A percentile compares a stretch with the other conserved stretches of the same genome.
phyloP scores from a whole-genome alignment of 768 basidiomycete species.

The Amanita phalloides region DNA sequence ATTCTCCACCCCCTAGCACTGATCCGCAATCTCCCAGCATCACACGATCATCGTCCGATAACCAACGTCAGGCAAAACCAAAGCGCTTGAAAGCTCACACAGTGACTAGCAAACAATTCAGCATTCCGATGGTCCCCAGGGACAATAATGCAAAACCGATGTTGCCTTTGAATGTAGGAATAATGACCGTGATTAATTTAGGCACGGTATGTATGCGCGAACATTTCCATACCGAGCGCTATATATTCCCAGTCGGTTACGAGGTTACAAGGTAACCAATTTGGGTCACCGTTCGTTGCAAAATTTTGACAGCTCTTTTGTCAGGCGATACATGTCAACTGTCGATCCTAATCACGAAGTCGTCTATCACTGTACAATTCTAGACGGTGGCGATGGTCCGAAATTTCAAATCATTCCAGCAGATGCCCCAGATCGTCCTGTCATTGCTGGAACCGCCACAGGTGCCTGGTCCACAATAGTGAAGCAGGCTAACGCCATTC shows the following conservation, averaged over 20 bases:
- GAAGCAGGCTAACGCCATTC: conserved; percentile 69
- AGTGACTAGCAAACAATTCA: conserved; percentile 65
- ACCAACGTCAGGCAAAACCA: conserved; percentile 49
- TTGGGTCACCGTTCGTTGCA: not conserved
- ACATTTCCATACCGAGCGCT: conserved; percentile 80
- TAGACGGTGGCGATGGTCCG: conserved; percentile 77
- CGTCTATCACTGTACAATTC: conserved; percentile 74
- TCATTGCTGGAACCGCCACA: conserved; percentile 80
- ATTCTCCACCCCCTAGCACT: conserved; percentile 17
- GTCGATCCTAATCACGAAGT: conserved; percentile 55
- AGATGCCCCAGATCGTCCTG: conserved; percentile 58
- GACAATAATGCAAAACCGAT: conserved; percentile 62
- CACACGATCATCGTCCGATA: conserved; percentile 18
- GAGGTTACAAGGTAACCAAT: conserved; percentile 59
- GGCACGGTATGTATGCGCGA: conserved; percentile 75
- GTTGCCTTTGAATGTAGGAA: conserved; percentile 74
- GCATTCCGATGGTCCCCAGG: conserved; percentile 71
- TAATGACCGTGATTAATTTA: conserved; percentile 71
- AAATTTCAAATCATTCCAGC: conserved; percentile 77
- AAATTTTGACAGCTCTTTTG: conserved; percentile 5
- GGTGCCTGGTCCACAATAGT: conserved; percentile 84
- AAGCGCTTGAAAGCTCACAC: conserved; percentile 76
- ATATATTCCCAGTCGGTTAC: conserved; percentile 84
- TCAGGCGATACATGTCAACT: conserved; percentile 72
- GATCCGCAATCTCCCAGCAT: conserved; percentile 12